Evolutionary conservation across 2,329 filamentous ascomycete species (phyloP), one percentile per base, ranked within the genome.

Genomic region (Monosporascus sp.): DNA sequence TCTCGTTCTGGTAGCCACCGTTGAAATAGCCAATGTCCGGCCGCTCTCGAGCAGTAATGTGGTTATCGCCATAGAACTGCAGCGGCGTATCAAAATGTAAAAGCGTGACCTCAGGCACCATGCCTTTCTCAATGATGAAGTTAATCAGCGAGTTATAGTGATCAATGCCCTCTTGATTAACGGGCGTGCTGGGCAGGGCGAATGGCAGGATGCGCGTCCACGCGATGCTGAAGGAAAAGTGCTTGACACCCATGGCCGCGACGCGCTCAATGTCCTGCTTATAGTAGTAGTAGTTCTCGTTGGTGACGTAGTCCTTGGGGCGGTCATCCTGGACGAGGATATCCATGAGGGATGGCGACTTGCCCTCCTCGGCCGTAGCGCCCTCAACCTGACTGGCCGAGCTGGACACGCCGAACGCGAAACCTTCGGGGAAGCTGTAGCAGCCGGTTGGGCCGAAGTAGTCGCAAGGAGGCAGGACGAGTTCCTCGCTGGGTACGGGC

Each of bases 121-220:
- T 75, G 14, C 76, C 78, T 50, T 77, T 74, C 27, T 73, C 70
- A 0, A 81, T 55, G 45, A 75, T 68, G 7, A 72, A 78, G 47
- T 78, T 68, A 58, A 81, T 79, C 8, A 81, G 67, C 54, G 81
- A 76, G 53, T 80, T 74, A 57, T 82, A 82, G 59, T 81, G 78
- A 8, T 75, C 70, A 7, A 82, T 69, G 1, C 70, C 79, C 49
- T 75, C 66, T 50, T 75, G 64, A 51, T 82, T 81, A 3, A 82
- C 72, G 0, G 77, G 79, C 0, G 78, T 74, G 0, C 74, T 75
- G 0, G 73, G 73, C 8, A 76, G 56, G 0, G 72, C 74, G 56
- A 81, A 82, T 0, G 79, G 79, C 9, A 82, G 59, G 41, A 82
- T 78, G 6, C 78, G 67, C 2, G 75, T 70, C 78, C 78, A 81